phyloP scores from a whole-genome alignment of 768 basidiomycete genomes.

The Hortiboletus flavorubellus region DNA sequence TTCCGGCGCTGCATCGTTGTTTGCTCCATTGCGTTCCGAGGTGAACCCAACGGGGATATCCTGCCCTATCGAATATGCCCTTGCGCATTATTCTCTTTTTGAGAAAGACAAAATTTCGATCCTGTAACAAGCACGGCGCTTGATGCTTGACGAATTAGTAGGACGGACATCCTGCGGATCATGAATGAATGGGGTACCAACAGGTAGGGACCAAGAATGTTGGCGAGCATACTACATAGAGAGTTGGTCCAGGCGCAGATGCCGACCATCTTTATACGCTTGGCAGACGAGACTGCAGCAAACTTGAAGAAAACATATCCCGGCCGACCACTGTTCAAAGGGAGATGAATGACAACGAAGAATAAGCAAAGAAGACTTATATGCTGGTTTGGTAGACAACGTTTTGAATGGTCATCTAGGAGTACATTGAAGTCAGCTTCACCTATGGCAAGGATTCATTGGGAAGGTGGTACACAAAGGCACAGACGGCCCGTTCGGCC shows the following conservation, averaged over 20 bases:
- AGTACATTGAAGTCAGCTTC: background rate
- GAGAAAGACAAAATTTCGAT: no score
- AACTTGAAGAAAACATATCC: constrained; percentile 24
- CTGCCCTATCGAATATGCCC: no score
- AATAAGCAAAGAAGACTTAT: background rate
- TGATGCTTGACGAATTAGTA: no score
- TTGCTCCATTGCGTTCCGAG: no score
- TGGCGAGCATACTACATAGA: constrained; percentile 23
- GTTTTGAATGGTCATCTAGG: constrained; percentile 27
- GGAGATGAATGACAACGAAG: background rate
- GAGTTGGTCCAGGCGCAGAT: constrained; percentile 25
- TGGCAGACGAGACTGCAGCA: constrained; percentile 29
- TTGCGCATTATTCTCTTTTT: no score
- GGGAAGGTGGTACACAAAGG: constrained; percentile 12
- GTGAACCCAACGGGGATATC: no score
- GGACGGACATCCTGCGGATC: background rate
- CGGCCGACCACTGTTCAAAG: constrained; percentile 21
- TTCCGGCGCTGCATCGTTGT: no score
- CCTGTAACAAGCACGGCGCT: no score
- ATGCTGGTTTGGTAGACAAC: constrained; percentile 24
- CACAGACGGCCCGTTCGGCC: constrained; percentile 1
- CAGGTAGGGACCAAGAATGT: constrained; percentile 29
- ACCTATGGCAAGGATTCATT: background rate
- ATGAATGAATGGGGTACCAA: background rate
- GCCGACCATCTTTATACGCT: constrained; percentile 31